These are phyloP conservation scores for Diaporthe capsici DNA, from an alignment of 2,329 filamentous ascomycete genomes.

Conservation along the genomic window DNA sequence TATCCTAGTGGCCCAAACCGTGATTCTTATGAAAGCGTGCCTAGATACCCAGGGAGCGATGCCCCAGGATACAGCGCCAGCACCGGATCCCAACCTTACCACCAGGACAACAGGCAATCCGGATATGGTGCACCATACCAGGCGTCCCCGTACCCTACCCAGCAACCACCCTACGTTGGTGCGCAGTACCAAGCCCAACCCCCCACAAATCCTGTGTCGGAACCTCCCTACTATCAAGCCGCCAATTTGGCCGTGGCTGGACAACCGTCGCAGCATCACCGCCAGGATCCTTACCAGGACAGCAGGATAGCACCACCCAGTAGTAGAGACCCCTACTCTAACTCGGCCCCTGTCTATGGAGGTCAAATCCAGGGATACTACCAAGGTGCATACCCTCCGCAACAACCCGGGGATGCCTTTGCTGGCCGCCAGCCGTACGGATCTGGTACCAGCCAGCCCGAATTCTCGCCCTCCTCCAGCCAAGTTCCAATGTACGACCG, in stretches of 20 bases:
- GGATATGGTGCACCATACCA: constrained; percentile 42
- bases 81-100: constrained; percentile 30
- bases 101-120: constrained; percentile 50
- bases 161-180: neutral
- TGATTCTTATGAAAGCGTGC: constrained; percentile 55
- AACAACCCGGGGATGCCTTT: constrained; percentile 67
- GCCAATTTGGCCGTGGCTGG: neutral
- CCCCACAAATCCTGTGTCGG: constrained; percentile 24
- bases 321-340: constrained; percentile 19
- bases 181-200: constrained; percentile 16
- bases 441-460: constrained; percentile 47
- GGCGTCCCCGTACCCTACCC: constrained; percentile 25
- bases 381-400: constrained; percentile 54
- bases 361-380: constrained; percentile 47
- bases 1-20: constrained; percentile 37
- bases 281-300: constrained; percentile 32
- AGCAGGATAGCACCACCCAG: constrained; percentile 35
- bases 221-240: constrained; percentile 15
- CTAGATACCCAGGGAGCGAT: constrained; percentile 66
- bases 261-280: neutral
- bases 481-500: constrained; percentile 42
- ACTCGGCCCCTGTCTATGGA: constrained; percentile 8
- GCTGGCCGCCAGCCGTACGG: constrained; percentile 71
- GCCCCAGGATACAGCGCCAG: constrained; percentile 61
- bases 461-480: constrained; percentile 37